Evolutionary conservation across 2,329 filamentous ascomycete species (phyloP).

Genomic region (Neocucurbitaria cava): DNA sequence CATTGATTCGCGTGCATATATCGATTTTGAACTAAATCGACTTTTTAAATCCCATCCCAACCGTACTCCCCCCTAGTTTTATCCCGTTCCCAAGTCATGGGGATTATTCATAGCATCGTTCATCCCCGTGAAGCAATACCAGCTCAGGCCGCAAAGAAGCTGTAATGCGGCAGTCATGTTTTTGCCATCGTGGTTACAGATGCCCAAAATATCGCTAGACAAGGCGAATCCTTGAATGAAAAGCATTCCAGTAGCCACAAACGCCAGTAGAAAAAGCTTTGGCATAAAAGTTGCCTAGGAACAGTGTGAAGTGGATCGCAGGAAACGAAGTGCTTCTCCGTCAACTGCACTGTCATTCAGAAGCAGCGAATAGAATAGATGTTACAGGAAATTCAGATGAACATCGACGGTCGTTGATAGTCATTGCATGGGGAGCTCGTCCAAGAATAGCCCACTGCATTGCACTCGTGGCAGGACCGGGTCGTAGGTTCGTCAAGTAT

Average conservation of each 20-base stretch:
- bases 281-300: not conserved
- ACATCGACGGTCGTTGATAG: not conserved
- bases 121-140: not conserved
- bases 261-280: not conserved
- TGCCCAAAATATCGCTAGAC: not conserved
- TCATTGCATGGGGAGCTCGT: not conserved
- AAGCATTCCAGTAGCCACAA: not conserved
- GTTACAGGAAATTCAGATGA: not conserved
- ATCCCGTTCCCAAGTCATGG: not conserved
- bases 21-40: not conserved
- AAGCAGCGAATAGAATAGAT: not conserved
- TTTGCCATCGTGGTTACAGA: not conserved
- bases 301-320: not conserved
- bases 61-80: not conserved
- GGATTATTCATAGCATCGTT: constrained; percentile 1
- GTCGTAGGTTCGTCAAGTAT: not conserved
- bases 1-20: not conserved
- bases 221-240: not conserved
- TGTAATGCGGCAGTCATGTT: not conserved
- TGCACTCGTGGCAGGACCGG: not conserved
- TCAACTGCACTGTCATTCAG: not conserved
- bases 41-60: not conserved
- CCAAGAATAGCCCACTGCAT: not conserved
- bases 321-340: not conserved
- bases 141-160: not conserved